phyloP scores from a whole-genome alignment of 208 protist species.

The Herpetomonas muscarum region DNA sequence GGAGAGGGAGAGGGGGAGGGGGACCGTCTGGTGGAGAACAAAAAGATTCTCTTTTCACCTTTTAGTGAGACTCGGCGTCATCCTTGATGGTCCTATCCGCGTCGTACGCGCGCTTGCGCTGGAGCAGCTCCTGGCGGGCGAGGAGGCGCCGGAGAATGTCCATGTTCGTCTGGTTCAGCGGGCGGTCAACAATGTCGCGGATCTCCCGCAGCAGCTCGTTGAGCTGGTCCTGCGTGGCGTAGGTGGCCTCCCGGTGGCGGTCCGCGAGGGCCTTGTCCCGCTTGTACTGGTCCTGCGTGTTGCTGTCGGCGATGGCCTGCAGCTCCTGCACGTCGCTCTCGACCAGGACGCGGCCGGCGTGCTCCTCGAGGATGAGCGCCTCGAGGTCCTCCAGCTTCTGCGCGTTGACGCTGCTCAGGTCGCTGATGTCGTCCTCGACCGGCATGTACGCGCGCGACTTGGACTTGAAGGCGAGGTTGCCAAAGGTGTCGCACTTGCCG shows the following conservation, averaged over 20 bases:
- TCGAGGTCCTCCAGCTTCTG: conserved; percentile 75
- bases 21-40: too few species aligned
- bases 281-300: conserved; percentile 53
- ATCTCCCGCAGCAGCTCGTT: conserved; percentile 63
- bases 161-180: conserved; percentile 79
- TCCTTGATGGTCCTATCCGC: conserved; percentile 13
- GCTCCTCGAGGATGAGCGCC: conserved; percentile 64
- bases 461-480: conserved; percentile 74
- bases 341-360: conserved; percentile 45
- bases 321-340: conserved; percentile 63
- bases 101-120: conserved; percentile 35
- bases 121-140: conserved; percentile 44
- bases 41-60: too few species aligned
- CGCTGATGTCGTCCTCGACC: conserved; percentile 31
- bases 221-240: conserved; percentile 46
- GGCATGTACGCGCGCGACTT: conserved; percentile 8
- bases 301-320: conserved; percentile 31
- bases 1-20: too few species aligned
- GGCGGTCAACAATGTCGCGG: conserved; percentile 42
- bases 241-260: conserved; percentile 21
- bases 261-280: conserved; percentile 26
- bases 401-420: conserved; percentile 54
- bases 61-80: neutral
- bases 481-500: conserved; percentile 76
- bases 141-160: conserved; percentile 56